These are phyloP conservation scores for Mucor plumbeus DNA, from an alignment of 371 early-diverging fungal genomes.

Conservation along the genomic window DNA sequence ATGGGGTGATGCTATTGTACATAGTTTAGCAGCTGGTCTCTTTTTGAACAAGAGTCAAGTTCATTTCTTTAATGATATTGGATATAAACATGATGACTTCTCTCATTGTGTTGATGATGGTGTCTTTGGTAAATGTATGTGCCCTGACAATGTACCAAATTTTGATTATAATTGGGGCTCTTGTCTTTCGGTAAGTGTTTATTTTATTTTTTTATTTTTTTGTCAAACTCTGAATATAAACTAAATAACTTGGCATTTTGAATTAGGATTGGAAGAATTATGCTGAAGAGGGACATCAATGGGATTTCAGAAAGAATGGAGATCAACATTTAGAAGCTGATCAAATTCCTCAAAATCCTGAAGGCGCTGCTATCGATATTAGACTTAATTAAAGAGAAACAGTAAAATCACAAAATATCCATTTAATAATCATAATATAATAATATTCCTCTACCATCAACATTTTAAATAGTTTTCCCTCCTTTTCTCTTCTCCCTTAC, in stretches of 20 bases:
- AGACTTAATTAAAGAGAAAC: neutral
- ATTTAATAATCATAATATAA: neutral
- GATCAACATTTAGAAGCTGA: slow-evolving; percentile 26
- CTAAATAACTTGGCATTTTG: neutral
- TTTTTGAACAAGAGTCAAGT: slow-evolving; percentile 78
- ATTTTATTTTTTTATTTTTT: neutral
- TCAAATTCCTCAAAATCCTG: slow-evolving; percentile 10
- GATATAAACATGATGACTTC: slow-evolving; percentile 64
- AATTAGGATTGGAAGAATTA: slow-evolving; percentile 37
- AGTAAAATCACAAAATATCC: neutral
- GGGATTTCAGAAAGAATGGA: slow-evolving; percentile 41
- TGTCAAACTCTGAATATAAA: neutral
- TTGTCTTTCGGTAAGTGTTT: slow-evolving; percentile 34
- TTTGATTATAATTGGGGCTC: slow-evolving; percentile 45
- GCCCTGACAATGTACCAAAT: slow-evolving; percentile 41
- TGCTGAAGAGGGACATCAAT: slow-evolving; percentile 30
- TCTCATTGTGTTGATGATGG: slow-evolving; percentile 49
- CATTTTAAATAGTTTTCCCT: neutral
- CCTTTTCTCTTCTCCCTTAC: neutral
- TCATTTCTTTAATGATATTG: slow-evolving; percentile 91
- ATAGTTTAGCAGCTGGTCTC: slow-evolving; percentile 87
- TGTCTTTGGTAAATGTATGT: slow-evolving; percentile 46
- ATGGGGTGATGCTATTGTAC: slow-evolving; percentile 98
- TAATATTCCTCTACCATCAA: neutral
- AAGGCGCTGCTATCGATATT: neutral